Evolutionary conservation across 805 yeast genomes (phyloP).

Genomic region (Myxozyma geophila): DNA sequence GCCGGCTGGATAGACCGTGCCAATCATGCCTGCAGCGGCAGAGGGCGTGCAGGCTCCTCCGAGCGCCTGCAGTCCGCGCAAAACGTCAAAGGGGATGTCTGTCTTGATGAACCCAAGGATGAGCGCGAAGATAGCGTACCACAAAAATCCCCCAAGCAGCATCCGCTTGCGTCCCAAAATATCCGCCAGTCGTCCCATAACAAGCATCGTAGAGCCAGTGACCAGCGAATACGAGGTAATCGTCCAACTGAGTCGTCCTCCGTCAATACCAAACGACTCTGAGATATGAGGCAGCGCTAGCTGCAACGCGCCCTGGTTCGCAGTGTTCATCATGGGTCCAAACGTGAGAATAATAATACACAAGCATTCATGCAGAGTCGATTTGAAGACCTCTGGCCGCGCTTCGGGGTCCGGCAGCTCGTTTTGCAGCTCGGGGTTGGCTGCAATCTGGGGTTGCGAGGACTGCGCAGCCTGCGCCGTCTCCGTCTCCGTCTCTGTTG

Average conservation of each 20-base stretch:
- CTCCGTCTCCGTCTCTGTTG: neutral
- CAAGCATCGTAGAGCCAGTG: slow-evolving; percentile 50
- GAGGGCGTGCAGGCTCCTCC: slow-evolving; percentile 52
- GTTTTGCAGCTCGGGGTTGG: neutral
- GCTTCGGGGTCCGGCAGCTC: slow-evolving; percentile 27
- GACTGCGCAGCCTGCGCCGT: neutral
- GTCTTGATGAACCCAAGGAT: slow-evolving; percentile 44
- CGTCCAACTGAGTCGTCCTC: slow-evolving; percentile 54
- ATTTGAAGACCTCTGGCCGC: slow-evolving; percentile 48
- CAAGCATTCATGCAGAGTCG: slow-evolving; percentile 45
- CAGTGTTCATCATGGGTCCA: slow-evolving; percentile 50
- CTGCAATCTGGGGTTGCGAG: neutral
- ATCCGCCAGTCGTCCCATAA: slow-evolving; percentile 54
- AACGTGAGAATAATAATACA: slow-evolving; percentile 46
- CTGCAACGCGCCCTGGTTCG: slow-evolving; percentile 48
- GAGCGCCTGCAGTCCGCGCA: slow-evolving; percentile 53
- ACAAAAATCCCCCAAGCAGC: slow-evolving; percentile 45
- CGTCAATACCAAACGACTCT: slow-evolving; percentile 46
- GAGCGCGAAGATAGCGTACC: slow-evolving; percentile 45
- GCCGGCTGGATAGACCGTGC: slow-evolving; percentile 43
- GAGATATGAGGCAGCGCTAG: slow-evolving; percentile 48
- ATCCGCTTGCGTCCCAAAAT: slow-evolving; percentile 52
- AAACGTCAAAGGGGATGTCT: slow-evolving; percentile 48
- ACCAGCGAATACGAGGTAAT: slow-evolving; percentile 50
- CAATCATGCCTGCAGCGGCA: slow-evolving; percentile 54